Conservation (phyloP, 2,329 filamentous ascomycete genomes). For the Fusarium tricinctum region DNA sequence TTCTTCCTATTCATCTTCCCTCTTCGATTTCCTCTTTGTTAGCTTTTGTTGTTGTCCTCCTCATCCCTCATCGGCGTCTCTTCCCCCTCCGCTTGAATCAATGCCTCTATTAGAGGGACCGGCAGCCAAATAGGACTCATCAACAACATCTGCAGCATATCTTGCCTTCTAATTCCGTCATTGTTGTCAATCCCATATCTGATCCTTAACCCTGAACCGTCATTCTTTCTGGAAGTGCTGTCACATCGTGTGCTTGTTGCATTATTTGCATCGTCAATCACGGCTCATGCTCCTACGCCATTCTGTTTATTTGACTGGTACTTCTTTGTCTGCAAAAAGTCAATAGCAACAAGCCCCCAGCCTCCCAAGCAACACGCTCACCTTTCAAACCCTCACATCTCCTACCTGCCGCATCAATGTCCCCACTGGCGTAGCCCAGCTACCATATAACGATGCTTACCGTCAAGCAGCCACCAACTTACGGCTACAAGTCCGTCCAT, state of each 20-base stretch:
- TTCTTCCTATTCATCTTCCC: slow-evolving; percentile 37
- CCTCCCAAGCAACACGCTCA: slow-evolving; percentile 23
- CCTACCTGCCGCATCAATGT: slow-evolving; percentile 46
- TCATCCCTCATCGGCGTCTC: slow-evolving; percentile 1
- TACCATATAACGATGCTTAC: slow-evolving; percentile 69
- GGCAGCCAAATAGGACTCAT: not conserved
- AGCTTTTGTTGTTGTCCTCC: not conserved
- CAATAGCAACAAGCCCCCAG: slow-evolving; percentile 35
- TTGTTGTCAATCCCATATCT: not conserved
- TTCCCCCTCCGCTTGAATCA: not conserved
- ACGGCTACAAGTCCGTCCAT: slow-evolving; percentile 73
- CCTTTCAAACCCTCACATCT: slow-evolving; percentile 21
- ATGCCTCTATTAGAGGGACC: not conserved
- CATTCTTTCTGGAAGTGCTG: not conserved
- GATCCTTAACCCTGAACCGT: not conserved
- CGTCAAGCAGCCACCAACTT: slow-evolving; percentile 70
- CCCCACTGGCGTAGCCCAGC: slow-evolving; percentile 47
- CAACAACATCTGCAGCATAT: slow-evolving; percentile 4
- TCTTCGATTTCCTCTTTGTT: slow-evolving; percentile 11
- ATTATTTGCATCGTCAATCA: slow-evolving; percentile 1
- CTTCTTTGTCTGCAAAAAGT: slow-evolving; percentile 34
- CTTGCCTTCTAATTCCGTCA: slow-evolving; percentile 1
- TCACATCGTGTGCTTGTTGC: not conserved
- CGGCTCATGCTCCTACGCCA: slow-evolving; percentile 6
- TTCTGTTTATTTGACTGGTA: slow-evolving; percentile 15